Evolutionary conservation across 2,329 filamentous ascomycete genomes (phyloP).

Genomic region (Apiospora koreana): DNA sequence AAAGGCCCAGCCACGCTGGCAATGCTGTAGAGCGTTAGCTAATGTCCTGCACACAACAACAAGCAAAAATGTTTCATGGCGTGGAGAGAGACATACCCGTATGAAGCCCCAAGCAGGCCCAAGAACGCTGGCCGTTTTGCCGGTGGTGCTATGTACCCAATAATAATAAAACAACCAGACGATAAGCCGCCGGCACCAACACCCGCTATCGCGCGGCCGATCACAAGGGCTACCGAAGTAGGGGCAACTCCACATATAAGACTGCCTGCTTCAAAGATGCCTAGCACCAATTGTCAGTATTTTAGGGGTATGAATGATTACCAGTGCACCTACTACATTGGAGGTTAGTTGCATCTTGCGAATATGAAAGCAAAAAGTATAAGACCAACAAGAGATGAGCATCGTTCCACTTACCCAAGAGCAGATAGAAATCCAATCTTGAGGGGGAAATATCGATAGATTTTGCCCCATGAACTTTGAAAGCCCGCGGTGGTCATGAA

Average conservation of each 20-base stretch:
- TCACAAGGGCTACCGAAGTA: slow-evolving; percentile 31
- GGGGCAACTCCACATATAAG: slow-evolving; percentile 36
- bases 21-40: slow-evolving; percentile 35
- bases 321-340: slow-evolving; percentile 37
- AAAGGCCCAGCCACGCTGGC: slow-evolving; percentile 28
- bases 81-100: slow-evolving; percentile 18
- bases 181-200: slow-evolving; percentile 35
- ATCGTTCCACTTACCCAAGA: slow-evolving; percentile 21
- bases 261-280: slow-evolving; percentile 39
- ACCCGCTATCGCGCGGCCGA: slow-evolving; percentile 38
- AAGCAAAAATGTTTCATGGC: background rate
- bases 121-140: background rate
- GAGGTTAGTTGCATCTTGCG: slow-evolving; percentile 44
- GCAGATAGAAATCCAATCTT: slow-evolving; percentile 35
- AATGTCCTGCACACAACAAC: background rate
- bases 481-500: slow-evolving; percentile 34
- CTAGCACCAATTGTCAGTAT: slow-evolving; percentile 42
- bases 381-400: slow-evolving; percentile 42
- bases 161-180: slow-evolving; percentile 10
- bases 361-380: slow-evolving; percentile 31
- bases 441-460: slow-evolving; percentile 34
- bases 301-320: background rate
- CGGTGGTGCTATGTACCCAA: background rate
- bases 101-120: background rate
- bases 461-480: slow-evolving; percentile 30